A percentile compares a stretch with the other conserved stretches of the same genome.
Conservation (phyloP, 352 stramenopile species). For the Phytophthora agathidicida region DNA sequence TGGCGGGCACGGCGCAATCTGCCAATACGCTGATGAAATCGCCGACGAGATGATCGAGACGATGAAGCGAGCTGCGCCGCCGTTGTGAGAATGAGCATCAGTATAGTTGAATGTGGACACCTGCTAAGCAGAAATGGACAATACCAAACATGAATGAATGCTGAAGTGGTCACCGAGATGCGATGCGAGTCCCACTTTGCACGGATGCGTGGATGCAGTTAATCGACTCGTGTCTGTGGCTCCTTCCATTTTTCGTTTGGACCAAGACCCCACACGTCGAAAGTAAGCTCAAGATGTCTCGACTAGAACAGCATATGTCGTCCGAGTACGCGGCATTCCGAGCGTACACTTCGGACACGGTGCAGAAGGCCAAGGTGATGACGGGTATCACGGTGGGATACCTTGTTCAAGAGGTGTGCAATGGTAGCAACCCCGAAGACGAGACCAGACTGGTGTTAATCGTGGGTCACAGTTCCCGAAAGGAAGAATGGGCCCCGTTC, state of each 20-base stretch:
- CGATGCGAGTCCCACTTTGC: conserved; percentile 17
- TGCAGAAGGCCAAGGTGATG: conserved; percentile 39
- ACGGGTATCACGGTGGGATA: conserved; percentile 60
- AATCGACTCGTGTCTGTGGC: conserved; percentile 2
- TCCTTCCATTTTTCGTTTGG: conserved; percentile 22
- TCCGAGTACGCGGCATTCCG: conserved; percentile 40
- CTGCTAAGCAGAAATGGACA: conserved; percentile 34
- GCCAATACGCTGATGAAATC: conserved; percentile 55
- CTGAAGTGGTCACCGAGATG: not conserved
- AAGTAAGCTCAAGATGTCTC: conserved; percentile 22
- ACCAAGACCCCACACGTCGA: not conserved
- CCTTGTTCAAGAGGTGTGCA: conserved; percentile 39
- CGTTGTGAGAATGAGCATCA: conserved; percentile 12
- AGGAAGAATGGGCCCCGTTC: conserved; percentile 48
- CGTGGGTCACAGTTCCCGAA: conserved; percentile 49
- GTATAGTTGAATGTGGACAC: conserved; percentile 10
- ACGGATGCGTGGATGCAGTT: conserved; percentile 16
- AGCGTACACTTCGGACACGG: conserved; percentile 34
- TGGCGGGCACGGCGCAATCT: conserved; percentile 52
- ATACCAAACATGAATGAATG: too few species aligned
- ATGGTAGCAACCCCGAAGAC: conserved; percentile 15
- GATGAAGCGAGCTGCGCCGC: conserved; percentile 24
- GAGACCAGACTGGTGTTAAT: conserved; percentile 46
- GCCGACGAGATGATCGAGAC: conserved; percentile 37
- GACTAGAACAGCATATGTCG: conserved; percentile 50